These are phyloP conservation scores for Cymbopogon flexuosus DNA, from an alignment of 202 grass and related monocot species.

Conservation along the genomic window DNA sequence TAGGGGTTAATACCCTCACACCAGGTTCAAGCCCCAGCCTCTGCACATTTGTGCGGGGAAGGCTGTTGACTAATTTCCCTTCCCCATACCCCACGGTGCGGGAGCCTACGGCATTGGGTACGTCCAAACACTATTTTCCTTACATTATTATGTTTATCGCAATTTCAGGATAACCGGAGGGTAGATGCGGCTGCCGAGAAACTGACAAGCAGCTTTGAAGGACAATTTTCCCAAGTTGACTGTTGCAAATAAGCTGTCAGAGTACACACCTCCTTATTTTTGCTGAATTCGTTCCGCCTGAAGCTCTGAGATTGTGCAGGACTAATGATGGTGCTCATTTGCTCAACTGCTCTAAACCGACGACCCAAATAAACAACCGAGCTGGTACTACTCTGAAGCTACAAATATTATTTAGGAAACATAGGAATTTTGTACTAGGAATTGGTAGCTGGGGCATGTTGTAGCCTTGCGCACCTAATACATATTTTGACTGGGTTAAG, in stretches of 20 bases:
- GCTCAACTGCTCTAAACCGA: conserved; percentile 31
- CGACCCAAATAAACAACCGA: conserved; percentile 30
- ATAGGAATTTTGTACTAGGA: conserved; percentile 46
- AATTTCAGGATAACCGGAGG: conserved; percentile 65
- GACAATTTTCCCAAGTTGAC: conserved; percentile 52
- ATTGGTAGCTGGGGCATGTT: conserved; percentile 4
- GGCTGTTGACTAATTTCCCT: too few species aligned
- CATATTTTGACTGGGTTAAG: conserved; percentile 41
- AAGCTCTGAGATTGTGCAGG: conserved; percentile 46
- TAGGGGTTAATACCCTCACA: too few species aligned
- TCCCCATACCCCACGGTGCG: too few species aligned
- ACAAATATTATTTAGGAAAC: conserved; percentile 42
- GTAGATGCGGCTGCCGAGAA: conserved; percentile 46
- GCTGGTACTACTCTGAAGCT: conserved; percentile 32
- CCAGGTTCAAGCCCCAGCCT: too few species aligned
- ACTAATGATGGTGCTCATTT: conserved; percentile 38
- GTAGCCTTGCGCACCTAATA: conserved; percentile 11
- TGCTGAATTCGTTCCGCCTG: conserved; percentile 43
- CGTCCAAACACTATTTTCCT: background rate
- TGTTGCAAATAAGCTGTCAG: conserved; percentile 40
- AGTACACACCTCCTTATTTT: conserved; percentile 20
- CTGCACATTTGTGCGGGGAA: too few species aligned
- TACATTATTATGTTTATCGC: conserved; percentile 5
- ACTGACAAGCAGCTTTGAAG: conserved; percentile 56
- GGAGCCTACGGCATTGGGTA: too few species aligned